Evolutionary conservation across 2,329 filamentous ascomycete genomes (phyloP), one percentile per base, ranked within the genome.

Genomic region (Scedosporium apiospermum): DNA sequence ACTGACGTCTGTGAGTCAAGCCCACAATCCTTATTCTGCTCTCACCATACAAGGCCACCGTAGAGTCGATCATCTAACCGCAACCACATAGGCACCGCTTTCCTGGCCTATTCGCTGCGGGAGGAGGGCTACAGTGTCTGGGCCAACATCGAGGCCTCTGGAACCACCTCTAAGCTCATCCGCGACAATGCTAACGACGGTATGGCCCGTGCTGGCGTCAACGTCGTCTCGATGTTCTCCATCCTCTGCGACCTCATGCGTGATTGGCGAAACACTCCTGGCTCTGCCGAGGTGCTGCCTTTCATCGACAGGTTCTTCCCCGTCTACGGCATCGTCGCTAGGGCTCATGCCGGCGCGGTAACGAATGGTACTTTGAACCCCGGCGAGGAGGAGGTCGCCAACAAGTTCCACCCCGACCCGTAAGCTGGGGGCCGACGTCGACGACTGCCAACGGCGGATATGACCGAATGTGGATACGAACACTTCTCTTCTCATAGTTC

Each of bases 61-160:
- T 7, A 49, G 44, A 49, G 16, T 49, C n/a, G 44, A 21, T 49
- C 16, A 49, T 49, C 18, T n/a, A 49, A n/a, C 44, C 18, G 18
- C 44, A n/a, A 9, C 6, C 44, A 3, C 6, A 18, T 49, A 49
- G 44, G 44, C 53, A 57, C 53, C 6, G 1, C 88, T 0, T 91
- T 91, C 77, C 80, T 89, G 5, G 86, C 89, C 0, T 80, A 91
- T 16, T 88, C 87, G 0, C 83, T 91, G 3, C 79, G 87, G 41
- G 82, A 85, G 12, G 87, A 84, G 51, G 89, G 88, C 27, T 92
- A 90, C 77, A 82, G 82, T 49, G 88, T 91, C 63, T 91, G 82
- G 76, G 88, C 87, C 68, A 89, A 90, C 73, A 80, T 86, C 61
- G 88, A 91, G 68, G 88, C 86, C 2, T 86, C 82, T 0, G 88